Evolutionary conservation across 495 filamentous ascomycete genomes (phyloP).

Genomic region (Xylaria palmicola): DNA sequence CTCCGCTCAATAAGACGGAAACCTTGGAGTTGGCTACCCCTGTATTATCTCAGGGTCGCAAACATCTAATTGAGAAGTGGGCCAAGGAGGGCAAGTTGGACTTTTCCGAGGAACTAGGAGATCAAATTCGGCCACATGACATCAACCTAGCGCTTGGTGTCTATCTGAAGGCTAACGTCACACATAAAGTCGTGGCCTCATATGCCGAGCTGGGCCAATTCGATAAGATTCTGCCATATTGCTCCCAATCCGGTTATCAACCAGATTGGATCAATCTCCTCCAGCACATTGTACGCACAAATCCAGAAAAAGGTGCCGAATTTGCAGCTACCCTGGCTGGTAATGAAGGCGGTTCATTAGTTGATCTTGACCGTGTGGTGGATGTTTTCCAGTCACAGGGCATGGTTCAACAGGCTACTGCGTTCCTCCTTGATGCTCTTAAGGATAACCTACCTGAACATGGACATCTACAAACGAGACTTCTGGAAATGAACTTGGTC

Average conservation of each 20-base stretch:
- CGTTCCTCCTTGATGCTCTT: slow-evolving; percentile 91
- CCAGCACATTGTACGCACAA: slow-evolving; percentile 87
- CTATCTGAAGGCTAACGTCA: slow-evolving; percentile 82
- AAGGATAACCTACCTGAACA: slow-evolving; percentile 95
- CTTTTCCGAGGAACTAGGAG: slow-evolving; percentile 92
- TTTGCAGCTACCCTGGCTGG: slow-evolving; percentile 88
- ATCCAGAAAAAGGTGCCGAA: slow-evolving; percentile 91
- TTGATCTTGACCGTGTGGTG: slow-evolving; percentile 92
- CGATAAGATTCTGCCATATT: slow-evolving; percentile 90
- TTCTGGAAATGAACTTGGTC: slow-evolving; percentile 96
- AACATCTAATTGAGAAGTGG: slow-evolving; percentile 98
- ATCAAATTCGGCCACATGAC: slow-evolving; percentile 88
- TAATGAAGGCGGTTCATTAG: slow-evolving; percentile 75
- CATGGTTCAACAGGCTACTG: slow-evolving; percentile 96
- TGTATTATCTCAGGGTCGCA: slow-evolving; percentile 87
- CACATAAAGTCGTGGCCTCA: slow-evolving; percentile 89
- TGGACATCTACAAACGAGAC: slow-evolving; percentile 84
- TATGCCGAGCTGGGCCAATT: slow-evolving; percentile 96
- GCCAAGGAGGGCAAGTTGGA: slow-evolving; percentile 91
- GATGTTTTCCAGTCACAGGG: slow-evolving; percentile 97
- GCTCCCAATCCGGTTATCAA: slow-evolving; percentile 75
- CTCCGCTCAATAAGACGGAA: slow-evolving; percentile 81
- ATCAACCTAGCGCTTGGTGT: slow-evolving; percentile 78
- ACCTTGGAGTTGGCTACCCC: slow-evolving; percentile 91
- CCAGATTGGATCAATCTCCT: slow-evolving; percentile 90